A percentile compares a stretch with the other conserved stretches of the same genome.
These are phyloP conservation scores for Eutrema yunnanense DNA, from an alignment of 345 rosid genomes.

Conservation along the genomic window DNA sequence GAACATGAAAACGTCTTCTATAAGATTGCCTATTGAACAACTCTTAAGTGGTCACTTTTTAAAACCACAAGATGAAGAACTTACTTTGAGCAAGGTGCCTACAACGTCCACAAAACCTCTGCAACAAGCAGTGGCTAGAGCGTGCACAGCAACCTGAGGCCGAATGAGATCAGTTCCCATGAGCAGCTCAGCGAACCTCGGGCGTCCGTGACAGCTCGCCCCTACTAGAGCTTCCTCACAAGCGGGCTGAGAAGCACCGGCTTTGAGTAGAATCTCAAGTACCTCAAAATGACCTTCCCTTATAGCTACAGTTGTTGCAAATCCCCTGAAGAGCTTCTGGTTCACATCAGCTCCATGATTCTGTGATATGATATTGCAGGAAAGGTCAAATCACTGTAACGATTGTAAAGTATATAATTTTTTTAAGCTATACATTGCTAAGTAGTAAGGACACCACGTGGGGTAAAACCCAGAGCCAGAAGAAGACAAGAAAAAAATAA, in stretches of 20 bases:
- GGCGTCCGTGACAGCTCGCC: slow-evolving; percentile 75
- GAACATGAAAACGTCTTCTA: neutral
- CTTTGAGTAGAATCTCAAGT: slow-evolving; percentile 77
- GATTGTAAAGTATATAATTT: neutral
- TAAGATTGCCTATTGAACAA: neutral
- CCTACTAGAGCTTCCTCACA: slow-evolving; percentile 93
- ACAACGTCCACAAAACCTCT: slow-evolving; percentile 75
- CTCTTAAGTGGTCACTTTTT: neutral
- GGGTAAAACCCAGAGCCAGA: slow-evolving; percentile 5
- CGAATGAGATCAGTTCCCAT: slow-evolving; percentile 84
- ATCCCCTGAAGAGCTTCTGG: slow-evolving; percentile 90
- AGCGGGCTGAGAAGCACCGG: slow-evolving; percentile 88
- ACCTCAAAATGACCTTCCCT: slow-evolving; percentile 85
- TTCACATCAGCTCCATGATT: slow-evolving; percentile 88
- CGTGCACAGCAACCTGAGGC: slow-evolving; percentile 83
- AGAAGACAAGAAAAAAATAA: slow-evolving; percentile 8
- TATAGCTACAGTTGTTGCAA: slow-evolving; percentile 85
- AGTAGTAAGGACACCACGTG: slow-evolving; percentile 11
- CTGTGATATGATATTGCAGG: slow-evolving; percentile 36
- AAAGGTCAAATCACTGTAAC: slow-evolving; percentile 9
- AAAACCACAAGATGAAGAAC: slow-evolving; percentile 2
- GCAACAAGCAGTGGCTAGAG: slow-evolving; percentile 80
- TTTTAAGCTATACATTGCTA: neutral
- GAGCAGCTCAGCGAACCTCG: slow-evolving; percentile 63
- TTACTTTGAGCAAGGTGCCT: slow-evolving; percentile 66